Base-by-base conservation (phyloP, 805 yeast genomes). In the Candida tibetensis region DNA sequence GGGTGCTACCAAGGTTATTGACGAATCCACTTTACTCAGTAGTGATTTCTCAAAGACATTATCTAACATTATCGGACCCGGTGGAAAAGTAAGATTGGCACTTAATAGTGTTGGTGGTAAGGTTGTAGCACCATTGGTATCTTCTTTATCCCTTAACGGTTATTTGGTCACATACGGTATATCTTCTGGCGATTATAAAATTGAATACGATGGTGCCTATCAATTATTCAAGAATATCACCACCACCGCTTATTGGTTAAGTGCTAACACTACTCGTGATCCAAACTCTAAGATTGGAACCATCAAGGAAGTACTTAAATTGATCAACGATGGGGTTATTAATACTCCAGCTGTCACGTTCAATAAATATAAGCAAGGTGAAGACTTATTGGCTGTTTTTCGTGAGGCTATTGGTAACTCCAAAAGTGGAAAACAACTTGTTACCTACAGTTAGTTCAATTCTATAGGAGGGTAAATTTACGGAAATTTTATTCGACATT, bases 201-300 rank as follows among this genome's bases (percentile, higher is more conserved):
- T 49, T 12, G 41, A 28, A 35, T 58, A 45, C 47, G 41, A 56
- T 15, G 49, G 55, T 5, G 45, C 45, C 1, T 45, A 45, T 5
- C 67, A 60, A 37, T 53, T 63, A 40, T 59, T 49, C 44, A 62
- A 60, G 38, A 58, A 62, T 41, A 46, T 62, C 36, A 50, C 57
- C 13, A 47, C 58, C 21, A 48, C 38, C 14, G 53, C 63, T 13
- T 63, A 58, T 49, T 63, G 68, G 67, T 49, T 62, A 30, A 58
- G 61, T 22, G 40, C 52, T 13, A 61, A 60, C 39, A 49, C 46
- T 30, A 34, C 35, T 17, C 30, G 23, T 3, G 28, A 83, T 49
- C 91, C 93, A 3, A 70, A 71, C 22, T 68, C 71, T 23, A 84
- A 84, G 57, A 67, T 70, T 28, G 64, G 67, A 3, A 74, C 82